Evolutionary conservation across 768 basidiomycete genomes (phyloP), one percentile per base, ranked within the genome.

Genomic region (Mycena polygramma): DNA sequence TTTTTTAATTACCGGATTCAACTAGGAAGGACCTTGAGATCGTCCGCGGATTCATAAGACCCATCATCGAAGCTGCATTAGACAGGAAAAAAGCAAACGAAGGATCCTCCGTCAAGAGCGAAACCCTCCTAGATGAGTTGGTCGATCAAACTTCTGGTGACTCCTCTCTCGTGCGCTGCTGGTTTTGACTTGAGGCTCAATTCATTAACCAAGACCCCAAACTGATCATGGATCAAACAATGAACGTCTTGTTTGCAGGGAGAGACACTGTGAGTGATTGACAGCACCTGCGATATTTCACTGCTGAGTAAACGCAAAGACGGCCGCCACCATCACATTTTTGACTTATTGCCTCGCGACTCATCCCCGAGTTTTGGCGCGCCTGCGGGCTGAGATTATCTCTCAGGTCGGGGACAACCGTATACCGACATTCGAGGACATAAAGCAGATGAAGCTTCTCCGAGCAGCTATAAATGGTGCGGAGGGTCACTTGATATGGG

Each of bases 391-490:
- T 5, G 55, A 57, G 37, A 41, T 54, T 37, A 26, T 51, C 35
- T n/a, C 11, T 66, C 80, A 78, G 43, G 75, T 88, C 9, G 87
- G 87, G 11, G 68, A 76, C 13, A 74, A 66, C 13, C 73, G 77
- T 5, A 71, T 78, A 6, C 87, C 88, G 0, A 83, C 81, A 0
- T 84, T 82, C 68, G 85, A 84, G 8, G 80, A 86, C 55, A 80
- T 89, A 73, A 80, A 82, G 49, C 80, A 84, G 2, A 84, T 89
- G 85, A 86, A 82, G 69, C 83, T 82, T 69, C 69, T 84, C 4
- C 75, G 81, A 54, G 83, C 83, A 6, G 77, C 81, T 45, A 75
- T 83, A 49, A 82, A 83, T 64, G 81, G 81, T 81, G 72, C 26
- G 63, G 61, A 26, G 17, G 17, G 43, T 45, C n/a, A n/a, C 22